These are phyloP conservation scores for Ogataea chonburiensis DNA, from an alignment of 805 yeast species.

Conservation along the genomic window DNA sequence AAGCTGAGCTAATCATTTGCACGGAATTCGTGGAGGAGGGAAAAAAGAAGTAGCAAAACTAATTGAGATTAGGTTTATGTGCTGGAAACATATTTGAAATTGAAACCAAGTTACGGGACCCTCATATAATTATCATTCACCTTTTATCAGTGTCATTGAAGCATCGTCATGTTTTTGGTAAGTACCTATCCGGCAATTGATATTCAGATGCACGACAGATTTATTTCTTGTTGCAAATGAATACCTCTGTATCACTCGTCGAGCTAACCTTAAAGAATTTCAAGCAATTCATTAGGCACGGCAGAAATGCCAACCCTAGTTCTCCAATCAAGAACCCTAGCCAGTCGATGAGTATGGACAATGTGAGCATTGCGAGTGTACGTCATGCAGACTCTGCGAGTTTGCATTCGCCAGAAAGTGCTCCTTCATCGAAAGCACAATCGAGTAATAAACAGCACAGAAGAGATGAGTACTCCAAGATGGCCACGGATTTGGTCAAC, in stretches of 20 bases:
- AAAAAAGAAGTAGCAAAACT: constrained; percentile 11
- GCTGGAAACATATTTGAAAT: constrained; percentile 1
- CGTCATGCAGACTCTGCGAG: constrained; percentile 2
- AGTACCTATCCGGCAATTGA: constrained; percentile 1
- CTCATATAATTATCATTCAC: too few relatives aligned
- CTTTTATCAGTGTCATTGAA: constrained; percentile 1
- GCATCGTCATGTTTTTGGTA: constrained; percentile 8
- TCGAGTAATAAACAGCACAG: constrained; percentile 21
- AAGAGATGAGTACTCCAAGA: constrained; percentile 29
- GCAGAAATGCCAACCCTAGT: constrained; percentile 28
- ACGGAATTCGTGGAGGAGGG: neutral
- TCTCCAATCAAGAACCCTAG: constrained; percentile 6
- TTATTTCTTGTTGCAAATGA: too few relatives aligned
- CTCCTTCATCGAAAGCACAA: constrained; percentile 4
- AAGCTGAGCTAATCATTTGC: neutral
- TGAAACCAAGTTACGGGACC: neutral
- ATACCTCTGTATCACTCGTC: too few relatives aligned
- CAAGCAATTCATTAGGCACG: constrained; percentile 44
- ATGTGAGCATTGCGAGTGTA: constrained; percentile 3
- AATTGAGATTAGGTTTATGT: constrained; percentile 5
- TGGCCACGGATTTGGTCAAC: constrained; percentile 34
- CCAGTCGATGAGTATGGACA: constrained; percentile 11
- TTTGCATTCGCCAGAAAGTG: constrained; percentile 1
- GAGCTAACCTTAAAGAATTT: constrained; percentile 38
- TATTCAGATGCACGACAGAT: too few relatives aligned